Base-by-base conservation (phyloP, 208 protist genomes). In the Porcisia deanei region DNA sequence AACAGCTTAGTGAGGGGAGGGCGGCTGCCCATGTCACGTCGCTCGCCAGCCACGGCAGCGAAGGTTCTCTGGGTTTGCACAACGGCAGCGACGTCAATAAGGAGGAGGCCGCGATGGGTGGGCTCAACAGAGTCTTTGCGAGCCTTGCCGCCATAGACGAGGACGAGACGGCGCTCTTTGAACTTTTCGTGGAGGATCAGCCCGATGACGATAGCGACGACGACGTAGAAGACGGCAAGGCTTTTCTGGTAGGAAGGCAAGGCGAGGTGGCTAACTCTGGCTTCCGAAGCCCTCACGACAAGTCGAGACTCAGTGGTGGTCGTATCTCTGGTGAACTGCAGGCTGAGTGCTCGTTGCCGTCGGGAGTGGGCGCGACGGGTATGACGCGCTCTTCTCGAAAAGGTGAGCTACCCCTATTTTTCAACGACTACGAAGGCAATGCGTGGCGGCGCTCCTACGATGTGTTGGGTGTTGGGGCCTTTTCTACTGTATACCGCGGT, bases 401-500 rank as follows among this genome's bases (percentile, higher is more conserved):
- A 34, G 79, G 87, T 1, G 90, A 91, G 25, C 58, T 93, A 37
- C 90, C 90, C 1, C 77, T 91, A n/a, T 71, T 78, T 43, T 90
- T 95, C 59, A 76, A 58, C 20, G 88, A 95, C 70, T 77, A 85
- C 47, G 84, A 91, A 16, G 88, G 88, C n/a, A 88, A 82, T 45
- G 54, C 61, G 9, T 95, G 90, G 88, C 85, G 76, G 25, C 88
- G 90, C 43, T 93, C 87, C 37, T 73, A 68, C 7, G 73, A 88
- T 45, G 73, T 79, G 39, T 71, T 95, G 18, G 90, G 88, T 53
- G 71, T 59, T 37, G 90, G 90, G 18, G 87, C 90, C 61, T 93
- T 88, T 53, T 84, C 88, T 0, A 81, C 81, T 8, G 90, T 95
- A 3, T 93, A 92, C 73, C 88, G 85, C 67, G 88, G 88, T 14